phyloP scores from a whole-genome alignment of 352 stramenopile genomes.

The Phytophthora palmivora region DNA sequence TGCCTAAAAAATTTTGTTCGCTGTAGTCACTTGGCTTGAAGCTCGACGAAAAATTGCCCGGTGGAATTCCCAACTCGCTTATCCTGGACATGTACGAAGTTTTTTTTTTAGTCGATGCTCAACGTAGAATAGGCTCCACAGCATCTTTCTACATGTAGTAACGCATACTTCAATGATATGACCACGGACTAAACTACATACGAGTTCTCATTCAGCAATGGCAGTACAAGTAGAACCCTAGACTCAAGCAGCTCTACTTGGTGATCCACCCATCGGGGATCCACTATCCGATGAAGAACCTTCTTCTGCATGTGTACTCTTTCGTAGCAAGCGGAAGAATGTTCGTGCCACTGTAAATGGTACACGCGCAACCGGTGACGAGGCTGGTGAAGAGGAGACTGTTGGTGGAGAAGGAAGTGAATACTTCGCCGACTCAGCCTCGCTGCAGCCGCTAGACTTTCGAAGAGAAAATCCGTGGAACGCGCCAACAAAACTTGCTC shows the following conservation, averaged over 20 bases:
- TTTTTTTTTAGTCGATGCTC: background rate
- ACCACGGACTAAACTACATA: conserved; percentile 32
- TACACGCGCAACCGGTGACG: conserved; percentile 44
- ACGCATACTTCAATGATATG: background rate
- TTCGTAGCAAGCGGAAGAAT: conserved; percentile 72
- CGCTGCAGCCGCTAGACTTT: conserved; percentile 24
- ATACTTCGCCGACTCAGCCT: conserved; percentile 19
- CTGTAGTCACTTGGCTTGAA: background rate
- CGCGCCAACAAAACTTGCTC: conserved; percentile 12
- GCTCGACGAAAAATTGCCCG: background rate
- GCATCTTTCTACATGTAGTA: background rate
- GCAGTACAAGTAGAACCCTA: conserved; percentile 25
- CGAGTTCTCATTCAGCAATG: conserved; percentile 30
- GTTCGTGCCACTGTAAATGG: conserved; percentile 69
- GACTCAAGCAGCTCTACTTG: conserved; percentile 17
- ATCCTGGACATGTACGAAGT: background rate
- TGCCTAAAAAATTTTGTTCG: background rate
- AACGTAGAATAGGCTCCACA: background rate
- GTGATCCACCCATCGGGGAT: conserved; percentile 8
- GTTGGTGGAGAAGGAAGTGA: conserved; percentile 29
- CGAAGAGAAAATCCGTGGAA: conserved; percentile 37
- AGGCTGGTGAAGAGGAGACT: conserved; percentile 29
- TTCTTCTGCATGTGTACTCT: conserved; percentile 37
- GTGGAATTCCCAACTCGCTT: background rate
- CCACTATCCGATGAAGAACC: conserved; percentile 19